phyloP scores from a whole-genome alignment of 768 basidiomycete genomes.

The Psilocybe tampanensis region DNA sequence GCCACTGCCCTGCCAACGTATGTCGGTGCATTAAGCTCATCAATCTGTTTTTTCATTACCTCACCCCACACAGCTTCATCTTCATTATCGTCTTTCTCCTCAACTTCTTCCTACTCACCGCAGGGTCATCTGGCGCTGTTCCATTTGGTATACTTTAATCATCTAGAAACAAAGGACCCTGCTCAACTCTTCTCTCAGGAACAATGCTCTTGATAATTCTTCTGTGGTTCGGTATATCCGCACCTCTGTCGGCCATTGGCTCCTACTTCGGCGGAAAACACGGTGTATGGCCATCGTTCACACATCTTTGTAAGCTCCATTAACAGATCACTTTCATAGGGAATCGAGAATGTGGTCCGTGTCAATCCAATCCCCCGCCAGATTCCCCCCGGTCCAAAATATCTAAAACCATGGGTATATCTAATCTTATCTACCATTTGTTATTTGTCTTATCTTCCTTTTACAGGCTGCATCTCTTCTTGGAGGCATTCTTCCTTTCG shows the following conservation, averaged over 20 bases:
- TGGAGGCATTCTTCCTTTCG: constrained; percentile 92
- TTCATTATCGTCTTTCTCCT: constrained; percentile 89
- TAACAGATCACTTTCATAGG: constrained; percentile 42
- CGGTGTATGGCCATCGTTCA: constrained; percentile 57
- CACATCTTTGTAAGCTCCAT: neutral
- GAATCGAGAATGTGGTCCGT: constrained; percentile 78
- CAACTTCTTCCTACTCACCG: constrained; percentile 83
- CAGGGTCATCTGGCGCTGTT: constrained; percentile 92
- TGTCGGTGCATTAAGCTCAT: constrained; percentile 22
- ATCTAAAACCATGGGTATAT: constrained; percentile 79
- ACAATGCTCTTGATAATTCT: constrained; percentile 85
- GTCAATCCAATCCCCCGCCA: constrained; percentile 96
- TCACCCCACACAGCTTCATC: constrained; percentile 54
- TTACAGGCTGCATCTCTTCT: constrained; percentile 69
- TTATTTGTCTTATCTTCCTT: neutral
- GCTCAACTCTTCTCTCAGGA: constrained; percentile 38
- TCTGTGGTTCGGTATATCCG: constrained; percentile 94
- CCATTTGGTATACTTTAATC: constrained; percentile 72
- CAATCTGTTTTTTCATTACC: neutral
- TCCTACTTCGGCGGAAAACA: constrained; percentile 86
- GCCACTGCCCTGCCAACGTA: constrained; percentile 89
- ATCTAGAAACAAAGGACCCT: neutral
- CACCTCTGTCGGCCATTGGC: constrained; percentile 85
- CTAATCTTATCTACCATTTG: neutral
- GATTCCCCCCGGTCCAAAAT: constrained; percentile 86